Evolutionary conservation across 192 early-diverging fungal genomes (phyloP).

Genomic region (Entomortierella parvispora): DNA sequence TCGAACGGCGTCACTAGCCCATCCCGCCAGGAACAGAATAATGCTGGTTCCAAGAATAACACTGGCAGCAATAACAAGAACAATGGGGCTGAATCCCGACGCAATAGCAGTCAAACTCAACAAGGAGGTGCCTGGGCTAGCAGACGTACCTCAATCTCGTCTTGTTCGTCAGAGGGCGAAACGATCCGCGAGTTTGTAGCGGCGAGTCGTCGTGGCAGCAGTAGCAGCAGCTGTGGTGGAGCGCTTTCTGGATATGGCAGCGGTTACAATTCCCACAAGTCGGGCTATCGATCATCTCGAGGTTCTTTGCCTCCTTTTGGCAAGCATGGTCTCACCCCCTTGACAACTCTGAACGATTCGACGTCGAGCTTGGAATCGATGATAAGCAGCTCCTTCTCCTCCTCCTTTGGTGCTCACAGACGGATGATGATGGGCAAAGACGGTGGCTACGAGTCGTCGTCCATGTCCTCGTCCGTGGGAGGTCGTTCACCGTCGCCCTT

Average conservation of each 20-base stretch:
- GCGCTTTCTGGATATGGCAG: neutral
- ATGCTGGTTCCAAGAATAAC: too few relatives aligned
- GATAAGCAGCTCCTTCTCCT: conserved; percentile 16
- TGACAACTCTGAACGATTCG: conserved; percentile 21
- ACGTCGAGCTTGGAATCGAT: conserved; percentile 43
- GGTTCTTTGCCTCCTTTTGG: neutral
- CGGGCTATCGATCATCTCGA: neutral
- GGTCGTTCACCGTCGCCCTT: conserved; percentile 40
- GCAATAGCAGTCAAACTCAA: conserved; percentile 10
- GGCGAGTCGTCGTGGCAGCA: too few relatives aligned
- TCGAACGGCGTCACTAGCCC: too few relatives aligned
- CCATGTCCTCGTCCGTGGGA: conserved; percentile 21
- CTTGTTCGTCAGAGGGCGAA: neutral
- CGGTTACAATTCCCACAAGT: neutral
- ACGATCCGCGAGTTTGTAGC: neutral
- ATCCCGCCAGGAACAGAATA: too few relatives aligned
- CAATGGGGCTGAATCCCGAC: neutral
- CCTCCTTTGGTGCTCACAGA: conserved; percentile 1
- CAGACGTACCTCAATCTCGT: neutral
- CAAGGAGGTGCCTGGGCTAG: neutral
- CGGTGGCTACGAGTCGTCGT: conserved; percentile 21
- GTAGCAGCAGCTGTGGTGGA: too few relatives aligned
- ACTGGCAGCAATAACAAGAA: too few relatives aligned
- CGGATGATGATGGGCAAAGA: neutral
- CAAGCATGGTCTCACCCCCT: conserved; percentile 6